phyloP scores from a whole-genome alignment of 441 rosid species.

The Arabidopsis hybrid region DNA sequence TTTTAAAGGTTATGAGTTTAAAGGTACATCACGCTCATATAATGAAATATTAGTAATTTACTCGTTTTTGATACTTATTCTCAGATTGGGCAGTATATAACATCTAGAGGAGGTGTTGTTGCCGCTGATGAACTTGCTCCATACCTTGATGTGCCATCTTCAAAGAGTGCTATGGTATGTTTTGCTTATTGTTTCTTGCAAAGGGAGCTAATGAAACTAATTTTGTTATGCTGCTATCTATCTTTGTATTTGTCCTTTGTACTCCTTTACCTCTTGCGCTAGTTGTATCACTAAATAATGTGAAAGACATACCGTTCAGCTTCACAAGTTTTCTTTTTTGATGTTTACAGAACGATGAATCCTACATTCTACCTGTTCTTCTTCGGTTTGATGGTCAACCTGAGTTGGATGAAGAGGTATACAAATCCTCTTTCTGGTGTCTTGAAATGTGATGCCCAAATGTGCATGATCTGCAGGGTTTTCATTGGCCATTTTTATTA shows the following conservation, averaged over 20 bases:
- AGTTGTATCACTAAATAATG: constrained; percentile 11
- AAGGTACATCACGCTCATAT: background rate
- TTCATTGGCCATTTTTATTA: background rate
- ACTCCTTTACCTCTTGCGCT: background rate
- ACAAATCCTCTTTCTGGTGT: constrained; percentile 24
- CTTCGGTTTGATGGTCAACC: constrained; percentile 98
- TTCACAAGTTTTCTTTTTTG: constrained; percentile 28
- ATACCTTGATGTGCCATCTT: constrained; percentile 79
- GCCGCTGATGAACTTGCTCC: constrained; percentile 99
- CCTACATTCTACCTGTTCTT: constrained; percentile 92
- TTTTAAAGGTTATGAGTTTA: background rate
- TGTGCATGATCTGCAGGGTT: constrained; percentile 20
- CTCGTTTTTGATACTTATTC: constrained; percentile 34
- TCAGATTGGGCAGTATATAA: constrained; percentile 93
- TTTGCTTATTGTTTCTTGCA: constrained; percentile 33
- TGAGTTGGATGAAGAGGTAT: constrained; percentile 95
- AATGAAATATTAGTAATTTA: constrained; percentile 3
- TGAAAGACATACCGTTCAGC: constrained; percentile 3
- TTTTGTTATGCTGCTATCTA: constrained; percentile 4
- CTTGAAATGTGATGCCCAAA: constrained; percentile 17
- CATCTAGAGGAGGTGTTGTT: constrained; percentile 94
- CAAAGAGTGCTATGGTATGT: constrained; percentile 58
- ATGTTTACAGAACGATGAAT: constrained; percentile 80
- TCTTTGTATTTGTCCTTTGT: constrained; percentile 15
- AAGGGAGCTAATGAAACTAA: constrained; percentile 1